Evolutionary conservation across 768 basidiomycete genomes (phyloP), one percentile per base, ranked within the genome.

Genomic region (Lactarius indigo): DNA sequence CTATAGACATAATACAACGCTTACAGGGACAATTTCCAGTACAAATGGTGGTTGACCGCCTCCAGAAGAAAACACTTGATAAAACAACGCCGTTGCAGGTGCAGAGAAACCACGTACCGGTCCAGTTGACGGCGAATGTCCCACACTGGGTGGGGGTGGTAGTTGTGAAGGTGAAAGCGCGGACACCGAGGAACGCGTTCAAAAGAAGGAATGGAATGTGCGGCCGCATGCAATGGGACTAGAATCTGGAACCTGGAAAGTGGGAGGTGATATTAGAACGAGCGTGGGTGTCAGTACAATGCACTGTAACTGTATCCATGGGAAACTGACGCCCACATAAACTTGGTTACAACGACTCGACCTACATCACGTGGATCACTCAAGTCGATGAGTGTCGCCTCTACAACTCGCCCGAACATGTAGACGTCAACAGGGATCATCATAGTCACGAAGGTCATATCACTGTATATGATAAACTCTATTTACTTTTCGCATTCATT

Each of bases 401-500:
- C 85, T 72, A 92, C 88, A 70, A 92, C 91, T 71, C 90, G 91
- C 65, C 76, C 80, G 59, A 71, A 82, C 33, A 2, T 12, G 10
- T 35, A 35, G 33, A 41, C 33, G 9, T 59, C 30, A 28, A 9
- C 47, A 33, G 47, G 4, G 47, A 47, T 47, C 23, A n/a, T n/a
- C 30, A 6, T 56, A 33, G 31, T 23, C 15, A 60, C 42, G 44
- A 52, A 57, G 31, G 56, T 3, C 62, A 30, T 41, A 26, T 61
- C 47, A 39, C 31, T 37, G 47, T 61, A 55, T 61, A 37, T 56
- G 33, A 33, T 28, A 30, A 54, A 63, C 28, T 30, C 52, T 60
- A 64, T 15, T 72, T 56, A 31, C 61, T 71, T 72, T 81, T 86
- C 71, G 81, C 84, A 39, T 80, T 78, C 42, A 91, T 78, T 15